A percentile compares a stretch with the other conserved stretches of the same genome.
Evolutionary conservation across 768 basidiomycete species (phyloP).

Genomic region (Tulasnella sp.): DNA sequence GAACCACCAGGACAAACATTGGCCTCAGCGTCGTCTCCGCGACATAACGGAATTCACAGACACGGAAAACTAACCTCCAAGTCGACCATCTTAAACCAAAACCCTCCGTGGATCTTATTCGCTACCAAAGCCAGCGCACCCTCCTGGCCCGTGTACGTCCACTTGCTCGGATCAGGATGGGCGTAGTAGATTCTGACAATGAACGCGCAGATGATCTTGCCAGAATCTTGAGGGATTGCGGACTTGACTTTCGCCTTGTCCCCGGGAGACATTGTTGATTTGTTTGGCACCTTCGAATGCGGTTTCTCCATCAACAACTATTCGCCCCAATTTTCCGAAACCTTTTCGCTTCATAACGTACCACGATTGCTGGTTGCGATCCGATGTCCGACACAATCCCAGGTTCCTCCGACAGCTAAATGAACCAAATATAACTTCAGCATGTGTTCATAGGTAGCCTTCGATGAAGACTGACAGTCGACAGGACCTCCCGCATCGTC

Average conservation of each 20-base stretch:
- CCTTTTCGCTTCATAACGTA: no score
- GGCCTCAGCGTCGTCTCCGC: neutral
- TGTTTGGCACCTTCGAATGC: constrained; percentile 55
- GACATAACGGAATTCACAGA: neutral
- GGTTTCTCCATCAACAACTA: neutral
- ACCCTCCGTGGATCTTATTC: constrained; percentile 53
- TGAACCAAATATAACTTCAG: no score
- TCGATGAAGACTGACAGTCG: no score
- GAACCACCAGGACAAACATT: neutral
- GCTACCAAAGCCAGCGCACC: constrained; percentile 74
- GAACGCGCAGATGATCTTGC: constrained; percentile 76
- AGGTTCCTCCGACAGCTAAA: no score
- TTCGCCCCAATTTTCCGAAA: no score
- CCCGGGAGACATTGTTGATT: constrained; percentile 63
- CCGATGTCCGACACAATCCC: no score
- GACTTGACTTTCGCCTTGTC: constrained; percentile 75
- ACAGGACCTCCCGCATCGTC: no score
- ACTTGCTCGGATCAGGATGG: constrained; percentile 64
- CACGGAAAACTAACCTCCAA: constrained; percentile 38
- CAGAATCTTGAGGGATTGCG: constrained; percentile 50
- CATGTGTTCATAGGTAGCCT: no score
- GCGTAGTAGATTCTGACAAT: constrained; percentile 89
- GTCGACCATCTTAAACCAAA: constrained; percentile 78
- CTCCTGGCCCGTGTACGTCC: constrained; percentile 84
- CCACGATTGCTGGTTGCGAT: no score